phyloP scores from a whole-genome alignment of 306 rosid species.

The Vigna mungo region DNA sequence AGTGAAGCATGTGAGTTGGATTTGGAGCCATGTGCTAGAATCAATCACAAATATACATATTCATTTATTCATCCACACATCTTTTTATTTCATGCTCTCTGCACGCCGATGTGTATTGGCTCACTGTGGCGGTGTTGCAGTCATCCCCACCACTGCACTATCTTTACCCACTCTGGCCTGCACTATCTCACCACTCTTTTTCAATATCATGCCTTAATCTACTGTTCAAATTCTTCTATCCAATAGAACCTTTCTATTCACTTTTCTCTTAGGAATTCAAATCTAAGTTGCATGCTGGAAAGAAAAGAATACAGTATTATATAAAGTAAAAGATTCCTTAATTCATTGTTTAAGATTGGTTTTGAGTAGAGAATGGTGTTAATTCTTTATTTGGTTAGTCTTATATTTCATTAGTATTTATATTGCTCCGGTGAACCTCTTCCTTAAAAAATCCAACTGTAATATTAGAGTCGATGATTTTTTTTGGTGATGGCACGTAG shows the following conservation, averaged over 20 bases:
- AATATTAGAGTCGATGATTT: too few species aligned
- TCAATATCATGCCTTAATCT: too few species aligned
- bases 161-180: not conserved
- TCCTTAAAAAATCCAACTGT: too few species aligned
- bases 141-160: slow-evolving; percentile 44
- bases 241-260: too few species aligned
- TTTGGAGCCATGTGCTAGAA: slow-evolving; percentile 55
- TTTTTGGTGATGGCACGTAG: too few species aligned
- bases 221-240: too few species aligned
- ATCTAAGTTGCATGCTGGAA: too few species aligned
- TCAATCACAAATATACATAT: slow-evolving; percentile 18
- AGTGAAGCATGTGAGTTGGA: slow-evolving; percentile 43
- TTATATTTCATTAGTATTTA: too few species aligned
- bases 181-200: not conserved
- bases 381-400: accelerated
- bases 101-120: slow-evolving; percentile 52
- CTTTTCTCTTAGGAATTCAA: too few species aligned
- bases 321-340: too few species aligned
- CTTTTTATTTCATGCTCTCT: slow-evolving; percentile 32
- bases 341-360: accelerated
- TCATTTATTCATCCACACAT: not conserved
- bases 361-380: accelerated
- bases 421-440: accelerated
- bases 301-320: too few species aligned
- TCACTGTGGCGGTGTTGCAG: slow-evolving; percentile 55